Percentiles rank a stretch among this genome's conserved stretches.
Evolutionary conservation across 257 asterid species (phyloP).

Genomic region (Salvia splendens): DNA sequence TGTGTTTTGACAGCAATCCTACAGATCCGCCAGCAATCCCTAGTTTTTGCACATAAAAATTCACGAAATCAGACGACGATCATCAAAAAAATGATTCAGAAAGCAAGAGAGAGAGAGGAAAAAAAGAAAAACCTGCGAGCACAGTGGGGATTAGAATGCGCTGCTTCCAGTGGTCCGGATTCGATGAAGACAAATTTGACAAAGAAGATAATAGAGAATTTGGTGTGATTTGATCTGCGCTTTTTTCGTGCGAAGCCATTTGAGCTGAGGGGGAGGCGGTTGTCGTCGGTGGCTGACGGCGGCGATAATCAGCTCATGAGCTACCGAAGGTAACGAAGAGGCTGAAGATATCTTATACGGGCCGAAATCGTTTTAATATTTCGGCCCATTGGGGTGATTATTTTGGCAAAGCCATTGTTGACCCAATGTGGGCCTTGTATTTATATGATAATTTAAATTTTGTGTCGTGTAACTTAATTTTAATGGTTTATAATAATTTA

Average conservation of each 20-base stretch:
- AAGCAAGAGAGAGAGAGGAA: not conserved
- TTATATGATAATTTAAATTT: no score
- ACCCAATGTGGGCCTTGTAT: no score
- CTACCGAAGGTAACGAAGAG: conserved; percentile 7
- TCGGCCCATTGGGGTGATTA: not conserved
- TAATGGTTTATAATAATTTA: no score
- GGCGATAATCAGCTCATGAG: conserved; percentile 32
- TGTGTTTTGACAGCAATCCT: conserved; percentile 73
- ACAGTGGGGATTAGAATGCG: conserved; percentile 72
- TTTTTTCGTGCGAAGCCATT: conserved; percentile 41
- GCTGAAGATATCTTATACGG: conserved; percentile 2
- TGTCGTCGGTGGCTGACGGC: conserved; percentile 38
- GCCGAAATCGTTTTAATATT: not conserved
- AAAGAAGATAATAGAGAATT: conserved; percentile 47
- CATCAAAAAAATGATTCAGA: not conserved
- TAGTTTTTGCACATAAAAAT: conserved; percentile 28
- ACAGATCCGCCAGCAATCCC: conserved; percentile 86
- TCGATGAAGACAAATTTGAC: conserved; percentile 31
- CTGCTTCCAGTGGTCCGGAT: conserved; percentile 51
- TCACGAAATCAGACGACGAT: not conserved
- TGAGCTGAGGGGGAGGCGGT: conserved; percentile 17
- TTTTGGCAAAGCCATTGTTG: not conserved
- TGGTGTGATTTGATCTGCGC: conserved; percentile 25
- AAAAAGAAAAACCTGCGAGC: conserved; percentile 58
- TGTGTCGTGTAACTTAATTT: no score